These are phyloP conservation scores for Aristolochia californica DNA, from an alignment of 164 flowering plant genomes.

Conservation along the genomic window DNA sequence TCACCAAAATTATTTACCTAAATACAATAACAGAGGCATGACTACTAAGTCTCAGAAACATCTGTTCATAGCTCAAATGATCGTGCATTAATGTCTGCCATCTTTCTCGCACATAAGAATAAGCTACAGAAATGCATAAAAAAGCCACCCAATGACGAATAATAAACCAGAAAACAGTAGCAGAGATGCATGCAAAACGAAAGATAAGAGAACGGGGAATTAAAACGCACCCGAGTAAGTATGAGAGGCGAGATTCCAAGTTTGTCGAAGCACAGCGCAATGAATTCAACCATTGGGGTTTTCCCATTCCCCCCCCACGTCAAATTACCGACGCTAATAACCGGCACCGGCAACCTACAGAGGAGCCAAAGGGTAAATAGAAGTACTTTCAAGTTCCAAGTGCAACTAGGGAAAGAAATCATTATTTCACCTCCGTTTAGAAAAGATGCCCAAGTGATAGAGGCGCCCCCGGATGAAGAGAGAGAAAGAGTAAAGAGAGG, in stretches of 20 bases:
- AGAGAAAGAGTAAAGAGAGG: constrained; percentile 41
- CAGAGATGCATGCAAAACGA: neutral
- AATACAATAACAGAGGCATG: too few relatives aligned
- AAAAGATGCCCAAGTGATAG: constrained; percentile 34
- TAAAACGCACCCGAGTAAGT: constrained; percentile 53
- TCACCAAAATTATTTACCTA: too few relatives aligned
- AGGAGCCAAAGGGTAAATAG: neutral
- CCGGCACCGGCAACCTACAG: constrained; percentile 73
- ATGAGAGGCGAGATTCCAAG: constrained; percentile 64
- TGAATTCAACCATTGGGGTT: constrained; percentile 90
- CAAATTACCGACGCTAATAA: constrained; percentile 87
- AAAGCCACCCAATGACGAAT: neutral
- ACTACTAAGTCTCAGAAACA: too few relatives aligned
- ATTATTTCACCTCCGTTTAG: constrained; percentile 28
- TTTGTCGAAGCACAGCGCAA: constrained; percentile 36
- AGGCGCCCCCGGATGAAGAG: constrained; percentile 40
- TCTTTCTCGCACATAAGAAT: too few relatives aligned
- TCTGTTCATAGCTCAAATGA: too few relatives aligned
- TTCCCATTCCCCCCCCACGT: constrained; percentile 99
- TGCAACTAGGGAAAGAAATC: neutral
- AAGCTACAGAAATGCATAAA: too few relatives aligned
- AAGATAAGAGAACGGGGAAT: neutral
- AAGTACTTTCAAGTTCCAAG: neutral
- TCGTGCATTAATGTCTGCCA: too few relatives aligned
- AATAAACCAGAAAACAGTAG: neutral